Conservation (phyloP, 352 stramenopile genomes). For the Globisporangium sylvaticum region DNA sequence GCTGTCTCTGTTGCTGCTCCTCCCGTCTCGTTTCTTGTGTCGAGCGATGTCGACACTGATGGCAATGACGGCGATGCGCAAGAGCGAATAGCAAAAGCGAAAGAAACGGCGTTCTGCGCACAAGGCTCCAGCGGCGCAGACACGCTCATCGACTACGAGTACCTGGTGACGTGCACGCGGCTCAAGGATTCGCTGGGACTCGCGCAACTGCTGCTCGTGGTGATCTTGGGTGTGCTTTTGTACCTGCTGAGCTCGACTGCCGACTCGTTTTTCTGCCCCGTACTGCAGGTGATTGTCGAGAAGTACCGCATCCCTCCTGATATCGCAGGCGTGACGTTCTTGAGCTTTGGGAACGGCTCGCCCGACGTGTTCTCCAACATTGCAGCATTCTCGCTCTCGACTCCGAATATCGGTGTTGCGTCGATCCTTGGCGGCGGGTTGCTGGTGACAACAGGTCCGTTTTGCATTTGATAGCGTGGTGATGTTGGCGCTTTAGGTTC, state of each 20-base stretch:
- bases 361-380: slow-evolving; percentile 83
- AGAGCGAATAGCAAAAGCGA: background rate
- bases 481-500: background rate
- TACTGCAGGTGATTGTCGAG: slow-evolving; percentile 70
- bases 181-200: slow-evolving; percentile 38
- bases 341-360: slow-evolving; percentile 79
- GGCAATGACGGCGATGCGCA: background rate
- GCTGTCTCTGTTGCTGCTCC: background rate
- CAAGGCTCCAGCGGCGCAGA: slow-evolving; percentile 15
- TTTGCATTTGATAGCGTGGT: background rate
- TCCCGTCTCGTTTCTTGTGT: background rate
- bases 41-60: background rate
- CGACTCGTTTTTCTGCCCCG: slow-evolving; percentile 78
- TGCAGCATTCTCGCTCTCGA: slow-evolving; percentile 55
- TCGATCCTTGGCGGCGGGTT: slow-evolving; percentile 68
- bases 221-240: slow-evolving; percentile 54
- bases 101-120: background rate
- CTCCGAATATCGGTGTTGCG: slow-evolving; percentile 63
- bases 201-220: slow-evolving; percentile 36
- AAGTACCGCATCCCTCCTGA: slow-evolving; percentile 73
- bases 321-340: slow-evolving; percentile 71
- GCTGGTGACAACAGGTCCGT: slow-evolving; percentile 58
- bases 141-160: slow-evolving; percentile 70
- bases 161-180: slow-evolving; percentile 48
- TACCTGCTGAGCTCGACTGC: slow-evolving; percentile 80